A percentile compares a stretch with the other conserved stretches of the same genome.
Evolutionary conservation across 2,329 filamentous ascomycete species (phyloP).

Genomic region (Paramyrothecium roridum): DNA sequence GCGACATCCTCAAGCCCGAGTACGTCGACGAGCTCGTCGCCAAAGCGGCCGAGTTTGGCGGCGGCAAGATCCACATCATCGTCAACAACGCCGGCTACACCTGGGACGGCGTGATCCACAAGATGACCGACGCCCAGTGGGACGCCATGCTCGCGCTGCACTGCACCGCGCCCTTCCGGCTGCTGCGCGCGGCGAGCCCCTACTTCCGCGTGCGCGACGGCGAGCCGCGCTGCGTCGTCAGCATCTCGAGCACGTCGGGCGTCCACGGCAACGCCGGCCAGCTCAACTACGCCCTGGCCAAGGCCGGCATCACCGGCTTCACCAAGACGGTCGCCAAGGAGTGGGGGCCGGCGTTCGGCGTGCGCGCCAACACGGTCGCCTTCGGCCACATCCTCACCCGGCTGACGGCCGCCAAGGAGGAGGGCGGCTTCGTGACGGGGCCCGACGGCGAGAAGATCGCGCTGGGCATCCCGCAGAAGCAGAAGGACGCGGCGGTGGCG

Average conservation of each 20-base stretch:
- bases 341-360: conserved; percentile 82
- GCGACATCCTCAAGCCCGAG: conserved; percentile 69
- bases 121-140: conserved; percentile 91
- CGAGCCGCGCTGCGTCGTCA: conserved; percentile 74
- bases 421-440: conserved; percentile 73
- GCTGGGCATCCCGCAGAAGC: conserved; percentile 67
- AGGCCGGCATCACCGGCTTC: conserved; percentile 78
- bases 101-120: conserved; percentile 91
- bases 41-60: conserved; percentile 74
- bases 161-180: conserved; percentile 80
- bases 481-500: conserved; percentile 29
- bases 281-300: conserved; percentile 82
- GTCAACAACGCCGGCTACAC: conserved; percentile 93
- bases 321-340: conserved; percentile 91
- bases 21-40: conserved; percentile 73
- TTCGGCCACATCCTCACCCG: conserved; percentile 81
- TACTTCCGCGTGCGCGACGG: conserved; percentile 87
- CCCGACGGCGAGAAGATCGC: conserved; percentile 73
- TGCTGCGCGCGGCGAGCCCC: conserved; percentile 74
- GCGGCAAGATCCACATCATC: conserved; percentile 85
- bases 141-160: conserved; percentile 83
- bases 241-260: conserved; percentile 79
- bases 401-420: conserved; percentile 80
- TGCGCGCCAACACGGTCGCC: conserved; percentile 78
- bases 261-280: conserved; percentile 88